Evolutionary conservation across 768 basidiomycete genomes (phyloP), one percentile per base, ranked within the genome.

Genomic region (Tylopilus felleus): DNA sequence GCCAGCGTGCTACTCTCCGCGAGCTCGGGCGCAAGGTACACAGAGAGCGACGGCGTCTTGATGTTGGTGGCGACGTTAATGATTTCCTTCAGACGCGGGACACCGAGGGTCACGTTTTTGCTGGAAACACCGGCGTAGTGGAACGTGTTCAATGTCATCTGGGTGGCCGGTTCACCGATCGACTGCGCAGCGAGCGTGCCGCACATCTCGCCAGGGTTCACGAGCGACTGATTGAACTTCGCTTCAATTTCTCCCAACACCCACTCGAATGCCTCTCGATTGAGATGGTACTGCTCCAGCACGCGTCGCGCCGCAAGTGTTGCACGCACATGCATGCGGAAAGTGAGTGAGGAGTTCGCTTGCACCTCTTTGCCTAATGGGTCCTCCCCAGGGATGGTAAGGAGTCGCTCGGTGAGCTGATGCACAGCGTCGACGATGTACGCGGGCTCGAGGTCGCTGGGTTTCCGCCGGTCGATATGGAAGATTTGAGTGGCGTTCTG

Each of bases 61-160:
- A 98, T 97, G 68, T 98, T 95, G 19, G 88, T 90, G 0, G 97
- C 97, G 55, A 98, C 95, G 66, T 99, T 99, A 76, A 99, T 98
- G 62, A 98, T 98, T 73, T 98, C 97, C 76, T 98, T 98, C 59
- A 99, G 72, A 72, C 97, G 95, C 2, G 97, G 97, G 2, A 99
- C 97, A 86, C 97, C 97, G 55, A 98, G 91, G 0, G 97, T 99
- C 47, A 99, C 97, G 73, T 97, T 98, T 76, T 98, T 98, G 66
- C 90, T 93, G n/a, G 97, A 96, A 23, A 99, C 97, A 86, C 97
- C 97, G 56, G 97, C 97, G 70, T 98, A 98, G 74, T 99, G 97
- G 90, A 98, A 99, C 0, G 96, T 98, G 72, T 99, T 99, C 54
- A 99, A 73, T 7, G 97, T 98, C 97, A 99, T 98, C 74, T 99